Conservation (phyloP, 176 grass and related monocot genomes). For the Triticum urartu region DNA sequence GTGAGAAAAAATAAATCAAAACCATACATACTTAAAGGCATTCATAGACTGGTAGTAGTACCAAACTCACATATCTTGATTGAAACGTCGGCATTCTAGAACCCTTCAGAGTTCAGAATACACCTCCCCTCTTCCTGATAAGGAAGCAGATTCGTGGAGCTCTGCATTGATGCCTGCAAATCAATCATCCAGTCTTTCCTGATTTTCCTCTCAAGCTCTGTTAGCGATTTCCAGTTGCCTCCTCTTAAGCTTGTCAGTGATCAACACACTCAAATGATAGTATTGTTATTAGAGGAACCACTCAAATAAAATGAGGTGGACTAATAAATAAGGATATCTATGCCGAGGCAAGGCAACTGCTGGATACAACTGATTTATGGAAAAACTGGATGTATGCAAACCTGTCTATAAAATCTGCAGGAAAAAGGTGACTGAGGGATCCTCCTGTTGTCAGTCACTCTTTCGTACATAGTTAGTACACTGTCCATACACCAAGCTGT, state of each 20-base stretch:
- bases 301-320: background rate
- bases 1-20: background rate
- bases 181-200: background rate
- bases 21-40: conserved; percentile 13
- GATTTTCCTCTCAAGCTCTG: background rate
- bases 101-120: background rate
- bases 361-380: background rate
- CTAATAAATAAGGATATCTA: background rate
- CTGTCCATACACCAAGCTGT: background rate
- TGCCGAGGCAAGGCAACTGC: background rate
- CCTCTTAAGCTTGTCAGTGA: background rate
- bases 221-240: background rate
- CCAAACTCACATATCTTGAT: background rate
- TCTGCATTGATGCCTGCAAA: background rate
- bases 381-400: background rate
- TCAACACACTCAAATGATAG: background rate
- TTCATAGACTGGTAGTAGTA: background rate
- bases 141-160: conserved; percentile 4
- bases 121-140: background rate
- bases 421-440: background rate
- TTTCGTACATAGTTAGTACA: background rate
- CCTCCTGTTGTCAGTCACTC: background rate
- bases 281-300: background rate
- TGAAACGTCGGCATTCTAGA: background rate
- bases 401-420: background rate